Base-by-base conservation (phyloP, 345 rosid genomes). In the Brassica juncea region DNA sequence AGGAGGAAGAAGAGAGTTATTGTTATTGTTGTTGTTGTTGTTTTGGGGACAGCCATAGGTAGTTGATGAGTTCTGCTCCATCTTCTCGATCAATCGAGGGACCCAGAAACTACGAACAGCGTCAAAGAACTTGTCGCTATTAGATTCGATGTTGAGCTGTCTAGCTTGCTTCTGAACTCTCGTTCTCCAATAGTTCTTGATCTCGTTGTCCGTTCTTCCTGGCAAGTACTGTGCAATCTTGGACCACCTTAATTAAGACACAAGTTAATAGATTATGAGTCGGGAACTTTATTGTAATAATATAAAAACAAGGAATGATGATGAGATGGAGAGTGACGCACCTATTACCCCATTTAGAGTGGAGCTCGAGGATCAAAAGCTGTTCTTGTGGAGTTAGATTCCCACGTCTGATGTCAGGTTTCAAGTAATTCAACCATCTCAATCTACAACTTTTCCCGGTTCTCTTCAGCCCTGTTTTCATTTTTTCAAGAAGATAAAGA, bases 171-270 rank as follows among this genome's bases (percentile, higher is more conserved):
- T 94, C 61, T 92, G 97, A 71, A 94, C 98, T 73, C 98, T 77
- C 6, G 98, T 94, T 84, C 98, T 90, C 97, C 98, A 94, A 19
- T 94, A 94, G 69, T 94, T 92, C 88, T 94, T 94, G 70, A 94
- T 92, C 76, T 92, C 97, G 23, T 94, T 94, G 71, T 94, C 98
- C 1, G 98, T 94, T 83, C 97, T 87, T 61, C 98, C 98, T 0
- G 98, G 98, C 2, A 94, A 84, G 77, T 90, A 87, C 76, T 89
- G 97, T 52, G 98, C 97, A 39, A 94, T 94, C 78, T 88, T 90
- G 10, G 97, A 92, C 97, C 97, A 94, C 84, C 97, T 94, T 64
- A 1, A 14, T 14, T 4, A n/a, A 58, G 11, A 27, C 31, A 70
- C n/a, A 21, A n/a, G 11, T 23, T 61, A 23, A 34, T 16, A 2